These are phyloP conservation scores for Hymenochaete sp. DNA, from an alignment of 1,284 basidiomycete genomes.

Conservation along the genomic window DNA sequence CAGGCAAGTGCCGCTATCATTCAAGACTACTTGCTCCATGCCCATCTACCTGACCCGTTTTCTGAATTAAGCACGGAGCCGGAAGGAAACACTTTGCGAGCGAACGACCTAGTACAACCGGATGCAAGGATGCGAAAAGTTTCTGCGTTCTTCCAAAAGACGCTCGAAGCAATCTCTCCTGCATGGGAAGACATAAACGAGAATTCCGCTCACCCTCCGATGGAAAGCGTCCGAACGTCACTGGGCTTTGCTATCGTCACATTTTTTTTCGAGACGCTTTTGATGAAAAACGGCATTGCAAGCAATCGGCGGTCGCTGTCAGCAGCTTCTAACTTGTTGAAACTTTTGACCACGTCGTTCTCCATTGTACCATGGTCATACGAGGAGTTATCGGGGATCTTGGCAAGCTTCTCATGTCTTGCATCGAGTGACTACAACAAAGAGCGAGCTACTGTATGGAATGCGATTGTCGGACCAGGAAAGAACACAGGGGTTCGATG, in stretches of 20 bases:
- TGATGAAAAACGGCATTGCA: conserved; percentile 54
- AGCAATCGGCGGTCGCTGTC: conserved; percentile 53
- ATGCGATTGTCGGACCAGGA: conserved; percentile 9
- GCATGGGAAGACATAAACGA: conserved; percentile 41
- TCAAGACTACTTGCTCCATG: conserved; percentile 61
- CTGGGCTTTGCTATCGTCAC: conserved; percentile 62
- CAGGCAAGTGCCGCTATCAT: conserved; percentile 51
- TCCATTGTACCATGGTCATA: conserved; percentile 43
- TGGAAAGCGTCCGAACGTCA: conserved; percentile 54
- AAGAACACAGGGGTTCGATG: conserved; percentile 10
- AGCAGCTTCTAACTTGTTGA: conserved; percentile 48
- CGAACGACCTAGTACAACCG: conserved; percentile 29
- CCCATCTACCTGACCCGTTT: conserved; percentile 40
- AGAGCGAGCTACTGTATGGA: not conserved
- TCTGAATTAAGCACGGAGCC: not conserved
- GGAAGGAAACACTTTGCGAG: not conserved
- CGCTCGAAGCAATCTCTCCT: conserved; percentile 40
- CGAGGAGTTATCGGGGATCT: conserved; percentile 51
- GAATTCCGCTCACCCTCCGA: conserved; percentile 33
- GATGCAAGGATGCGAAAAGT: conserved; percentile 53
- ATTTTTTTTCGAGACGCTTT: conserved; percentile 59
- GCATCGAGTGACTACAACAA: conserved; percentile 19
- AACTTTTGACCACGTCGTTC: conserved; percentile 35
- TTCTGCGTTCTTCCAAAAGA: conserved; percentile 53
- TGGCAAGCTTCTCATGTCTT: conserved; percentile 57